Conservation (phyloP, 2,329 filamentous ascomycete genomes). For the Alternaria sp. region DNA sequence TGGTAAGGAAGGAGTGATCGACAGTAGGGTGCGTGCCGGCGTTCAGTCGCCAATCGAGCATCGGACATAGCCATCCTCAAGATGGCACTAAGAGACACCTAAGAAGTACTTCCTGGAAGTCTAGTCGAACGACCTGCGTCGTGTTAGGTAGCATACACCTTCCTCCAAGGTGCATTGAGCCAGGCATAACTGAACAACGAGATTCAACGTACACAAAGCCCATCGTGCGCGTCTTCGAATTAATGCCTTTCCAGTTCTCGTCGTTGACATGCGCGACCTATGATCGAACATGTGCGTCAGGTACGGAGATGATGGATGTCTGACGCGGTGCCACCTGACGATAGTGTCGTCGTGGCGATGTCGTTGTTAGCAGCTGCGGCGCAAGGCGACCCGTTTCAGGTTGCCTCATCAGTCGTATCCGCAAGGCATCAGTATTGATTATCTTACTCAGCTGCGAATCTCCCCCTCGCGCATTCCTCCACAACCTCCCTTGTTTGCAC, state of each 20-base stretch:
- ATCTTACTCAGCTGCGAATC: conserved; percentile 1
- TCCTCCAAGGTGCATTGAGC: not conserved
- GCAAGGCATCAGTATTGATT: conserved; percentile 19
- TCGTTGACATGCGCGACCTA: not conserved
- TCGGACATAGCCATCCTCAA: not conserved
- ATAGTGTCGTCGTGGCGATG: conserved; percentile 10
- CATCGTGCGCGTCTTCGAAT: not conserved
- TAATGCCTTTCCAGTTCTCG: not conserved
- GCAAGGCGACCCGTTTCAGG: conserved; percentile 13
- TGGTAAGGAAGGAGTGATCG: not conserved
- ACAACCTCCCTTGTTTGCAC: not conserved
- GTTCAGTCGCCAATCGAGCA: not conserved
- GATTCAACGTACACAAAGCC: not conserved
- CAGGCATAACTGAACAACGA: not conserved
- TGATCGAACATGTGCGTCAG: not conserved
- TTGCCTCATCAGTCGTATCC: conserved; percentile 8
- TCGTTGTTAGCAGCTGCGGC: conserved; percentile 5
- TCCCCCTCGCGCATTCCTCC: not conserved
- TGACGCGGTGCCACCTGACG: not conserved
- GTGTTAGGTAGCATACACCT: not conserved
- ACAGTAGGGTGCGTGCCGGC: not conserved
- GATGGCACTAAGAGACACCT: not conserved
- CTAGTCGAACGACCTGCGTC: not conserved
- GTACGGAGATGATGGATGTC: not conserved
- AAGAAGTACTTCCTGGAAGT: not conserved